Conservation (phyloP, 2,329 filamentous ascomycete species). For the Nigrospora osmanthi region DNA sequence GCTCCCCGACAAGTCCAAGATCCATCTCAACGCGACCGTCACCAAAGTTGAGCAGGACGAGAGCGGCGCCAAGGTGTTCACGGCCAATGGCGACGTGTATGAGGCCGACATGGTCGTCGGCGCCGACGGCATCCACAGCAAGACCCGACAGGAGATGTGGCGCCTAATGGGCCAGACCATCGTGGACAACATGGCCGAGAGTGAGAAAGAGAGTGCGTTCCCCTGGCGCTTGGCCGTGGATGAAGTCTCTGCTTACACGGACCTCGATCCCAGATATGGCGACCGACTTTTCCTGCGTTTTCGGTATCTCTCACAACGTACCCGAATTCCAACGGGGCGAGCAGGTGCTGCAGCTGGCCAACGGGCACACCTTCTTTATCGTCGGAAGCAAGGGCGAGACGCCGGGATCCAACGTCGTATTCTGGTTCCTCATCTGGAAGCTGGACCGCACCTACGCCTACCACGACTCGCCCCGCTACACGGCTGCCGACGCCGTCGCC, state of each 20-base stretch:
- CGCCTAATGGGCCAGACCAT: background rate
- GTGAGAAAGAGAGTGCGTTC: background rate
- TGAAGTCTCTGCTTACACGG: no score
- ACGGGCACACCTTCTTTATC: background rate
- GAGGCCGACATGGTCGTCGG: constrained; percentile 30
- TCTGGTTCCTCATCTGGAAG: background rate
- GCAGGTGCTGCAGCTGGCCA: background rate
- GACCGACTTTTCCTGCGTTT: background rate
- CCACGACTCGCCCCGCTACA: background rate
- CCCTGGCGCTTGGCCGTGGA: no score
- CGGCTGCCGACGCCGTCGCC: background rate
- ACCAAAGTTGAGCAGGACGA: background rate
- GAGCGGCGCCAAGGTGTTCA: constrained; percentile 3
- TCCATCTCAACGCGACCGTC: background rate
- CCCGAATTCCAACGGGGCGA: background rate
- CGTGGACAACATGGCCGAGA: background rate
- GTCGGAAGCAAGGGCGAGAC: background rate
- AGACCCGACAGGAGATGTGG: constrained; percentile 20
- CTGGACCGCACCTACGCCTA: background rate
- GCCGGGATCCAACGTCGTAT: background rate
- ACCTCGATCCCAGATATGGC: background rate
- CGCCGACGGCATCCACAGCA: constrained; percentile 33
- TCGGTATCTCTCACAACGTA: background rate
- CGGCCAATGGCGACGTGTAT: constrained; percentile 23
- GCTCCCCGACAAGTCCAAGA: constrained; percentile 1